Evolutionary conservation across 306 rosid genomes (phyloP), one percentile per base, ranked within the genome.

Genomic region (Prunus fruticosa): DNA sequence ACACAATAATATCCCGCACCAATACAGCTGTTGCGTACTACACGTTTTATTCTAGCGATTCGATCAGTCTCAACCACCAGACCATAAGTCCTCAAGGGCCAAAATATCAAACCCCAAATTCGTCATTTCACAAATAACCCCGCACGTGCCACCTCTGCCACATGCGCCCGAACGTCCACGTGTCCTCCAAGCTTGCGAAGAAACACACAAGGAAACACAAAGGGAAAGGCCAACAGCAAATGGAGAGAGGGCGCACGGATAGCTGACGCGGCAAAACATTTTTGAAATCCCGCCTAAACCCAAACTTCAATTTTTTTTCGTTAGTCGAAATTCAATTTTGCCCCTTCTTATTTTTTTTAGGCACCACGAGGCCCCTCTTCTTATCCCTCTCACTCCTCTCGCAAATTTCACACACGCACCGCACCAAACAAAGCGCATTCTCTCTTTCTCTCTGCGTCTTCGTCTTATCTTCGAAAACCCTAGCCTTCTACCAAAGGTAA

Each of bases 241-340:
- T 73, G 0, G 61, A 2, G 6, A 3, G 0, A 1, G 5, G 46
- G 30, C 88, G 78, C 87, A 68, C 83, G 88, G 97, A 93, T 88
- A 64, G 87, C 5, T 84, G 93, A 93, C 87, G 83, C 91, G 91
- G 91, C 88, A 62, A 76, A 74, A 76, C 18, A 75, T 61, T 34
- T 81, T 82, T 49, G 80, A 89, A 86, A 89, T 93, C 98, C 97
- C 96, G 98, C 98, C 93, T 76, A 91, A 91, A 91, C 87, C 91
- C 84, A 72, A 82, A 78, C 84, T 89, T 87, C 91, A 88, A 91
- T 85, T 63, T 63, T 86, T 58, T 73, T 86, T 78, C 70, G 76
- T 65, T 54, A 71, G 76, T 68, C 70, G 72, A 47, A 68, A 65
- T 73, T 64, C 45, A 75, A 81, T 85, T 85, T 83, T 80, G 45